Evolutionary conservation across 1,284 basidiomycete genomes (phyloP), one percentile per base, ranked within the genome.

Genomic region (Naganishia sp.): DNA sequence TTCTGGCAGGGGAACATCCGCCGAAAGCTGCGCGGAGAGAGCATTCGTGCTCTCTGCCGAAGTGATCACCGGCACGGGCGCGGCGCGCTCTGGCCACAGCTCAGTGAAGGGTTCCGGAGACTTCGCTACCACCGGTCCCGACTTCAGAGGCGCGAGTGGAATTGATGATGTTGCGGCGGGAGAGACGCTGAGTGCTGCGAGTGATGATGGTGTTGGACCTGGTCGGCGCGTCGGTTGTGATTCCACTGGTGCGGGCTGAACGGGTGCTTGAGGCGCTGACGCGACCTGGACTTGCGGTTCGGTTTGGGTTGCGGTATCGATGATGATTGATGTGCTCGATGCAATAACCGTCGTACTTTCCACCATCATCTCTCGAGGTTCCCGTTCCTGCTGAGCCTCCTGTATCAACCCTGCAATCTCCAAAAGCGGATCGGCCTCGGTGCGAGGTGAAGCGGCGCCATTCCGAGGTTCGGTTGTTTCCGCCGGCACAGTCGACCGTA

Each of bases 151-250:
- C 2, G 45, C 44, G 28, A 13, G 45, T 18, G 43, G 56, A 15
- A 46, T 25, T 44, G 45, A 36, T 11, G 31, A 25, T 33, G 56
- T 28, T 11, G 25, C n/a, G 3, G 42, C 11, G 1, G 59, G 59
- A 23, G 48, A 52, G 18, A 61, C 59, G 21, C 59, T 61, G 4
- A 61, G 25, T 18, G 59, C 59, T n/a, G 48, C 59, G 43, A 61
- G 42, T 1, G 59, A 61, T 3, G 49, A 61, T 16, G 33, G 48
- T 39, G 59, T 61, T 18, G 59, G 59, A 9, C 59, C 59, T 10
- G 59, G 59, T 25, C 59, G 33, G 18, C 59, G 21, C 2, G 33
- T 39, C 1, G 36, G n/a, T 3, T 46, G 28, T 4, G 42, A 9
- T 6, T 25, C 15, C 42, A 6, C 18, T 23, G 59, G n/a, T 53